Conservation (phyloP, 495 filamentous ascomycete genomes). For the Oidiodendron maius region DNA sequence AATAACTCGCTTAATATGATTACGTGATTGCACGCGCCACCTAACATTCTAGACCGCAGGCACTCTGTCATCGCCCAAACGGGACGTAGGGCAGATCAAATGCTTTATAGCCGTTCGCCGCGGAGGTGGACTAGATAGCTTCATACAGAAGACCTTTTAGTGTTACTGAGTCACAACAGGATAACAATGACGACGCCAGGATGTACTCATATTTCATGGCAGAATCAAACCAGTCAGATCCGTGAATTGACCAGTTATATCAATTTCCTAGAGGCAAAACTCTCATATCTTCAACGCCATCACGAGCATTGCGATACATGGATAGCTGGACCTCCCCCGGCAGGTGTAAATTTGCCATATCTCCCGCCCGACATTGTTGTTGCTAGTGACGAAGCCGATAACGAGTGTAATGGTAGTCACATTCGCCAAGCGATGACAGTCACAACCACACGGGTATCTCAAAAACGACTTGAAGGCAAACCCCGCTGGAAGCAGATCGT, state of each 20-base stretch:
- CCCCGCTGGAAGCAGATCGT: slow-evolving; percentile 9
- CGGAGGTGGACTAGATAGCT: no score
- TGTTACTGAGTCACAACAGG: background rate
- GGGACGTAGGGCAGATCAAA: no score
- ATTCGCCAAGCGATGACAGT: background rate
- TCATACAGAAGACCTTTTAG: background rate
- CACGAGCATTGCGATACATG: slow-evolving; percentile 2
- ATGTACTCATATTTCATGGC: slow-evolving; percentile 7
- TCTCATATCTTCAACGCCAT: slow-evolving; percentile 2
- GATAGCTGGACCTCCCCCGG: background rate
- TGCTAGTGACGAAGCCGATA: background rate
- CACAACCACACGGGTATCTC: background rate
- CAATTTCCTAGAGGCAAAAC: slow-evolving; percentile 2
- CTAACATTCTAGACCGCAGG: no score
- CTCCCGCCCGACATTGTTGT: background rate
- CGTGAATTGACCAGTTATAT: slow-evolving; percentile 3
- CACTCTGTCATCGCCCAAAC: no score
- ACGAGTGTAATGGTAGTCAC: background rate
- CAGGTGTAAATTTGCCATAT: background rate
- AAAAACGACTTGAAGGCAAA: background rate
- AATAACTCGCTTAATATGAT: no score
- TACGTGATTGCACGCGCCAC: no score
- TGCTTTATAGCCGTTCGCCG: no score
- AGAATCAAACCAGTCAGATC: slow-evolving; percentile 1
- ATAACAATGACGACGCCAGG: slow-evolving; percentile 6